A percentile compares a stretch with the other conserved stretches of the same genome.
Conservation (phyloP, 129 eudicot genomes). For the Centaurea solstitialis region DNA sequence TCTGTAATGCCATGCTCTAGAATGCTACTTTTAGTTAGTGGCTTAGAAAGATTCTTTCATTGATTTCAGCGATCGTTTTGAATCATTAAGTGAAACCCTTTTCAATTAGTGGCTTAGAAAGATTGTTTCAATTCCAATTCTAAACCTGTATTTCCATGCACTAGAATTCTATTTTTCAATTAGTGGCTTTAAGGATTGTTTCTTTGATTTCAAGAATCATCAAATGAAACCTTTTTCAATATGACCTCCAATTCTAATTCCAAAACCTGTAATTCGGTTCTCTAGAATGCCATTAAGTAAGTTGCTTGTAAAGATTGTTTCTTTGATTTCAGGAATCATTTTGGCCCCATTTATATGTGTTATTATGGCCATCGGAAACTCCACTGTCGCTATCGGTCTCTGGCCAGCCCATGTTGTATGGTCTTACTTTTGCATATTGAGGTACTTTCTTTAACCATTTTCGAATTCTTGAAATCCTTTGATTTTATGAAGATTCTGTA, state of each 20-base stretch:
- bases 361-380: slow-evolving; percentile 63
- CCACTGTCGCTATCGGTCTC: slow-evolving; percentile 72
- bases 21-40: background rate
- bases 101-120: background rate
- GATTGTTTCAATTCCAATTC: slow-evolving; percentile 3
- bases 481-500: background rate
- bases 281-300: background rate
- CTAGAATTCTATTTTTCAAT: background rate
- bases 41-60: slow-evolving; percentile 10
- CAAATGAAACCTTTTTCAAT: background rate
- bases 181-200: slow-evolving; percentile 1
- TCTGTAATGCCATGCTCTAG: background rate
- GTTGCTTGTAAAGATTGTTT: background rate
- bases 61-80: slow-evolving; percentile 26
- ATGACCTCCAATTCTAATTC: background rate
- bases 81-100: background rate
- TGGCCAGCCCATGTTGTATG: slow-evolving; percentile 75
- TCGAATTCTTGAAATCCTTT: background rate
- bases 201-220: slow-evolving; percentile 31
- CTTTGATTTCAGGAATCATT: slow-evolving; percentile 53
- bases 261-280: background rate
- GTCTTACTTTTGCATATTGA: slow-evolving; percentile 58
- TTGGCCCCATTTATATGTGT: slow-evolving; percentile 74
- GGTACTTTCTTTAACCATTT: slow-evolving; percentile 39
- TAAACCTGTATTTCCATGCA: background rate